Evolutionary conservation across 306 rosid genomes (phyloP).

Genomic region (Corylus americana): DNA sequence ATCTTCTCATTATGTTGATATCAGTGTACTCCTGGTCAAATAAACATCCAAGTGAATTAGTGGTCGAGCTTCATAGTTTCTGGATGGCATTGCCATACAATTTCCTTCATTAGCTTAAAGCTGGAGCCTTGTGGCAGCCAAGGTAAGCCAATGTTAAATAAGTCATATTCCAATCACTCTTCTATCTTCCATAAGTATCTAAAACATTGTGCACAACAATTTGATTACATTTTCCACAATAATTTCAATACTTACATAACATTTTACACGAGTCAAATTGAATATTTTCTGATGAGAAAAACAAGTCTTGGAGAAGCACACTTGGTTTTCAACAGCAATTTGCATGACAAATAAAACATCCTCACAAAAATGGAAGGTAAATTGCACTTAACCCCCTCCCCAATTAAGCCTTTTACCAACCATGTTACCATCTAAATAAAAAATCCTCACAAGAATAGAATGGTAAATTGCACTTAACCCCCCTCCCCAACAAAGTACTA

Average conservation of each 20-base stretch:
- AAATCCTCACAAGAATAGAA: no score
- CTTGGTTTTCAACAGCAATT: constrained; percentile 4
- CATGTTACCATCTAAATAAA: no score
- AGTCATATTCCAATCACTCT: not conserved
- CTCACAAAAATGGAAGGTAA: no score
- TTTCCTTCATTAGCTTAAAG: not conserved
- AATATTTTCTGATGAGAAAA: not conserved
- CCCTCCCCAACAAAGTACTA: no score
- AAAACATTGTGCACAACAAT: not conserved
- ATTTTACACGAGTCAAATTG: not conserved
- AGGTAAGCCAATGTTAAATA: not conserved
- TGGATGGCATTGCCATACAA: not conserved
- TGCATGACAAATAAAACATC: no score
- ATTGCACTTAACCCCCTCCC: no score
- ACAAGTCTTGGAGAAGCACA: not conserved
- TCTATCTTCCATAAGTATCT: not conserved
- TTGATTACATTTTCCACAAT: not conserved
- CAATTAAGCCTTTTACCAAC: no score
- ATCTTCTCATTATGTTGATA: constrained; percentile 43
- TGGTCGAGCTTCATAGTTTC: not conserved
- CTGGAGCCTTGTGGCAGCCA: not conserved
- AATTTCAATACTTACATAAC: not conserved
- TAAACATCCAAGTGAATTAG: not conserved
- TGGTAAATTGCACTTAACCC: no score
- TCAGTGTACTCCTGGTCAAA: constrained; percentile 30